Evolutionary conservation across 2,329 filamentous ascomycete species (phyloP).

Genomic region (Calonectria hawksworthii): DNA sequence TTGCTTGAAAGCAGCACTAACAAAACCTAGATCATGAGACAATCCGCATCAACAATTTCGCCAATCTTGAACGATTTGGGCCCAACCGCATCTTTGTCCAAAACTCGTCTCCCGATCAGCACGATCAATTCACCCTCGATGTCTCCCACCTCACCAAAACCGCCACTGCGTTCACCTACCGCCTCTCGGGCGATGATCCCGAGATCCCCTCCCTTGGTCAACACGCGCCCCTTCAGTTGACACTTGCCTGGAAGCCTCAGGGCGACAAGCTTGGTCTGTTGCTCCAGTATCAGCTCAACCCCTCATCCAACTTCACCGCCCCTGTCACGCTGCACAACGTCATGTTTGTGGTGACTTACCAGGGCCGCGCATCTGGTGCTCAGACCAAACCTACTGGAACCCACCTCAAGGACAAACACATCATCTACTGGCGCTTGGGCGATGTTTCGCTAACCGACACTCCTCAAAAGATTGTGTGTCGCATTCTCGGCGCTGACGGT

Average conservation of each 20-base stretch:
- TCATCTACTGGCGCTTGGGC: slow-evolving; percentile 85
- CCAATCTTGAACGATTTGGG: slow-evolving; percentile 89
- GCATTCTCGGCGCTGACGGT: slow-evolving; percentile 80
- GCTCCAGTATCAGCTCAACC: slow-evolving; percentile 87
- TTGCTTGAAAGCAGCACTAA: slow-evolving; percentile 5
- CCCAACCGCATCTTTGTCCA: slow-evolving; percentile 93
- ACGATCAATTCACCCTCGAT: slow-evolving; percentile 86
- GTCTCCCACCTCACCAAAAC: slow-evolving; percentile 80
- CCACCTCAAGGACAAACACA: slow-evolving; percentile 80
- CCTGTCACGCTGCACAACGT: slow-evolving; percentile 76
- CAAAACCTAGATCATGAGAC: slow-evolving; percentile 67
- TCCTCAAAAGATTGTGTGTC: slow-evolving; percentile 84
- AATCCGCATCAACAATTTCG: slow-evolving; percentile 90
- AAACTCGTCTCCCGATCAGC: slow-evolving; percentile 72
- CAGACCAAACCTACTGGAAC: slow-evolving; percentile 86
- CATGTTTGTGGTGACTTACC: slow-evolving; percentile 79
- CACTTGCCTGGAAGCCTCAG: slow-evolving; percentile 86
- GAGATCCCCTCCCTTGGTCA: slow-evolving; percentile 59
- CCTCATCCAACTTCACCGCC: slow-evolving; percentile 64
- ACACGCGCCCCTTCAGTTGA: slow-evolving; percentile 81
- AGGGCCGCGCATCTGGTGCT: slow-evolving; percentile 75
- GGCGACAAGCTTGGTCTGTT: slow-evolving; percentile 89
- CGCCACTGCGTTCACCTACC: slow-evolving; percentile 91
- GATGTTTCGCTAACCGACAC: slow-evolving; percentile 78
- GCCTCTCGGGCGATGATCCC: slow-evolving; percentile 78